Evolutionary conservation across 1,284 basidiomycete species (phyloP), one percentile per base, ranked within the genome.

Genomic region (Malassezia arunalokei): DNA sequence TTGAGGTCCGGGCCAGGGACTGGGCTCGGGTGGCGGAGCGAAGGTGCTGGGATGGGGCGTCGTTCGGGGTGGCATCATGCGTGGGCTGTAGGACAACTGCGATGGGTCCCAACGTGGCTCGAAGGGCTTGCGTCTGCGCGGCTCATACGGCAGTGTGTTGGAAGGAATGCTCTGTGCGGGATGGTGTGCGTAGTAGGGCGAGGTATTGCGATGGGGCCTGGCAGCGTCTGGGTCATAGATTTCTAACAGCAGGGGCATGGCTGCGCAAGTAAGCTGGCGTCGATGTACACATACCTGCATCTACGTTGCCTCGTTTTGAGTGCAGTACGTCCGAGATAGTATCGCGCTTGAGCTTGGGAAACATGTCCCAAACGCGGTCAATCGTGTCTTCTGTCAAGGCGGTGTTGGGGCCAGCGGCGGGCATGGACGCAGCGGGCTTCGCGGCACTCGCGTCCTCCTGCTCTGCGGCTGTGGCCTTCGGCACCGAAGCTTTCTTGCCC

Each of bases 41-140:
- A 33, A 6, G 15, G 35, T 28, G 17, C 38, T 40, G 20, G 47
- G 39, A 29, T 39, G 44, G 6, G 32, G 44, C 8, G 37, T 29
- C 15, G 33, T 35, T 3, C 33, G 11, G 33, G 33, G 33, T 35
- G 33, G 33, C 14, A 17, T 12, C 15, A 54, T 33, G 14, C 52
- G 52, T 29, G 52, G 52, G 29, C 38, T 39, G 47, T 54, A 54
- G 4, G 24, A 41, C 42, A 54, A 32, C 12, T 44, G 41, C 5
- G 41, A 1, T 3, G 52, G 52, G 32, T 54, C 47, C 47, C 47
- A 49, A 17, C 17, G 11, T 35, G 33, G 33, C 15, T 35, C 39
- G 39, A 40, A 40, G 11, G 39, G n/a, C 11, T 24, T n/a, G 9
- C 33, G 33, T 15, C 33, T 11, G 33, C 33, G 33, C 33, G 33